Base-by-base conservation (phyloP, 768 basidiomycete genomes). In the Suillus spraguei region DNA sequence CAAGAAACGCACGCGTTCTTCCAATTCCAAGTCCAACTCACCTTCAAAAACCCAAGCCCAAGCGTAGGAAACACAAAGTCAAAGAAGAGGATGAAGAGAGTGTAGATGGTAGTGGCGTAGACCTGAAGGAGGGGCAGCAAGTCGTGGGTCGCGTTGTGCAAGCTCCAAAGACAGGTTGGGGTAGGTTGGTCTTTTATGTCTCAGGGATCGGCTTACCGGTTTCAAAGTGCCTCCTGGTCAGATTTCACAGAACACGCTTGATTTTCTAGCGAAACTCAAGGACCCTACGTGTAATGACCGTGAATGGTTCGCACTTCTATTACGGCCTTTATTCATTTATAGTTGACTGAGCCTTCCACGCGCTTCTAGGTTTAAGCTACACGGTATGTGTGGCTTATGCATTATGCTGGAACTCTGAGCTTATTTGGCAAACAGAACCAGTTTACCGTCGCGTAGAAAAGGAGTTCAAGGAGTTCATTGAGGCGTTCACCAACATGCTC, bases 381-480 rank as follows among this genome's bases (percentile, higher is more conserved):
- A 94, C 68, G 90, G 91, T 90, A 67, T 60, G 66, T 67, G 55
- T 58, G 20, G 16, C 11, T 33, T 4, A 11, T 35, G 32, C 16
- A 11, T 39, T 35, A 9, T 13, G 16, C 16, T 32, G 4, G 44
- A 36, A 50, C 33, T 17, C 20, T 47, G 32, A 17, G 14, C 22
- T 62, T 47, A 60, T 33, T 49, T 55, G 9, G 20, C 54, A n/a
- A 13, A 41, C 61, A 76, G 75, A 76, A 38, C 71, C 62, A 59
- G 68, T 66, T 13, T 64, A 76, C 60, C 72, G 69, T 24, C 83
- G 83, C 24, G 92, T 92, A 1, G 94, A 97, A 73, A 85, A 88
- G 68, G 94, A 98, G 74, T 98, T 92, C 90, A 91, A 90, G 71
- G 85, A 82, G 42, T 98, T 97, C 69, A 78, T 96, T 22, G 88